Percentiles rank a stretch among this genome's conserved stretches.
phyloP scores from a whole-genome alignment of 2,329 filamentous ascomycete species.

The Fusarium stilboides region DNA sequence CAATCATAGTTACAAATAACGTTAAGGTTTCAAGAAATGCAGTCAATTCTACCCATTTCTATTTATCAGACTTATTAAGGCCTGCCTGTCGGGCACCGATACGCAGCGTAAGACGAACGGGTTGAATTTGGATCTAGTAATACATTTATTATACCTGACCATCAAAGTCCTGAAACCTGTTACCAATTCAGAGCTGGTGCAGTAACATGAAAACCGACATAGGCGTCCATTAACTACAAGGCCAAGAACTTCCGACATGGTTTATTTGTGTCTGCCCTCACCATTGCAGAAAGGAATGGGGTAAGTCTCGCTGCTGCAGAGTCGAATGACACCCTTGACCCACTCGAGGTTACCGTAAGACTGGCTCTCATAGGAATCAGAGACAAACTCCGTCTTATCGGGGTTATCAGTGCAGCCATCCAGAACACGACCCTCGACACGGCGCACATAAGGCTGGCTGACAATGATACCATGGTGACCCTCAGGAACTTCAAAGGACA shows the following conservation, averaged over 20 bases:
- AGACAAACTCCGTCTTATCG: slow-evolving; percentile 26
- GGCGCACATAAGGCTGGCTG: slow-evolving; percentile 45
- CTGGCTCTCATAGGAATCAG: slow-evolving; percentile 39
- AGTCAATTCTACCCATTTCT: background rate
- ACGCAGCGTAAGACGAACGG: background rate
- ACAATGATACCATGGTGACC: slow-evolving; percentile 42
- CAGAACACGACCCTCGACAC: slow-evolving; percentile 34
- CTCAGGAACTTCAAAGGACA: slow-evolving; percentile 33
- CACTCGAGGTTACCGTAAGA: slow-evolving; percentile 39
- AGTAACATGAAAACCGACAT: background rate
- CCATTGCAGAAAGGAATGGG: slow-evolving; percentile 45
- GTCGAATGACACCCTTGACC: slow-evolving; percentile 46
- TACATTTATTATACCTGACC: background rate
- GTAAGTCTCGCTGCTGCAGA: slow-evolving; percentile 43
- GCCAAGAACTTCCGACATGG: rapidly evolving
- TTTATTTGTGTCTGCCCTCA: slow-evolving; percentile 37
- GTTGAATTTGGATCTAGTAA: background rate
- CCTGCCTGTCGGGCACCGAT: too few relatives aligned
- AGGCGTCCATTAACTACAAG: too few relatives aligned
- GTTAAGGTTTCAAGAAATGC: background rate
- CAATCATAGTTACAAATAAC: background rate
- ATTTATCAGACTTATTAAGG: too few relatives aligned
- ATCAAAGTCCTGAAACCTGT: too few relatives aligned
- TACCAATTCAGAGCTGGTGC: background rate
- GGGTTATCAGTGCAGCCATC: slow-evolving; percentile 36